Percentiles rank a stretch among this genome's conserved stretches.
phyloP scores from a whole-genome alignment of 441 rosid species.

The Jatropha multifida region DNA sequence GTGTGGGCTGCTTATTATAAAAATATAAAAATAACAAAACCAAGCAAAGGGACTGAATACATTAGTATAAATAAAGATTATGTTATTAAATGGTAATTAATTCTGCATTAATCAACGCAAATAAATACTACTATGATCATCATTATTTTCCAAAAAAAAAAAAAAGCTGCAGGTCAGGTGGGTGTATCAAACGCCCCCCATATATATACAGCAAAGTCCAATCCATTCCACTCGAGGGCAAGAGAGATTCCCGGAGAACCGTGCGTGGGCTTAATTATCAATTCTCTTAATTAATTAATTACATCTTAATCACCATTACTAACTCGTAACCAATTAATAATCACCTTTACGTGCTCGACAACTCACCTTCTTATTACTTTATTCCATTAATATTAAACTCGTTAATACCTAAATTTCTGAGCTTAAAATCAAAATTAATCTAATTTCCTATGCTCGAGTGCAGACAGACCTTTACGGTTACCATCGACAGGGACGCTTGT shows the following conservation, averaged over 20 bases:
- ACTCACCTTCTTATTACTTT: slow-evolving; percentile 44
- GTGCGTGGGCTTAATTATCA: slow-evolving; percentile 65
- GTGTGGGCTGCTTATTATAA: slow-evolving; percentile 7
- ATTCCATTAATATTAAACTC: slow-evolving; percentile 5
- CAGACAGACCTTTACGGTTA: slow-evolving; percentile 21
- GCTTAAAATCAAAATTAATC: slow-evolving; percentile 8
- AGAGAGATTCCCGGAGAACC: slow-evolving; percentile 88
- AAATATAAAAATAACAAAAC: slow-evolving; percentile 29
- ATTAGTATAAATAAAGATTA: not conserved
- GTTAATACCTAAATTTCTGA: slow-evolving; percentile 36
- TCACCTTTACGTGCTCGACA: slow-evolving; percentile 56
- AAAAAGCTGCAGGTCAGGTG: not conserved
- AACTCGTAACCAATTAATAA: slow-evolving; percentile 13
- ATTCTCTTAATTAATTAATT: slow-evolving; percentile 22
- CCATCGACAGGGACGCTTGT: slow-evolving; percentile 20
- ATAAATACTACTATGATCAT: not conserved
- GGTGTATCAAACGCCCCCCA: not conserved
- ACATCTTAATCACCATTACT: slow-evolving; percentile 25
- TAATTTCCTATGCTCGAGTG: slow-evolving; percentile 1
- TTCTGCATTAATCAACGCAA: slow-evolving; percentile 9
- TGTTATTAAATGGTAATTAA: not conserved
- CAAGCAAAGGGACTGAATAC: slow-evolving; percentile 31
- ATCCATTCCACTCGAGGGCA: slow-evolving; percentile 35
- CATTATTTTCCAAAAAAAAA: not conserved
- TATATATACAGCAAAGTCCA: not conserved